These are phyloP conservation scores for Ophidiomyces ophidiicola DNA, from an alignment of 2,329 filamentous ascomycete genomes.

Conservation along the genomic window DNA sequence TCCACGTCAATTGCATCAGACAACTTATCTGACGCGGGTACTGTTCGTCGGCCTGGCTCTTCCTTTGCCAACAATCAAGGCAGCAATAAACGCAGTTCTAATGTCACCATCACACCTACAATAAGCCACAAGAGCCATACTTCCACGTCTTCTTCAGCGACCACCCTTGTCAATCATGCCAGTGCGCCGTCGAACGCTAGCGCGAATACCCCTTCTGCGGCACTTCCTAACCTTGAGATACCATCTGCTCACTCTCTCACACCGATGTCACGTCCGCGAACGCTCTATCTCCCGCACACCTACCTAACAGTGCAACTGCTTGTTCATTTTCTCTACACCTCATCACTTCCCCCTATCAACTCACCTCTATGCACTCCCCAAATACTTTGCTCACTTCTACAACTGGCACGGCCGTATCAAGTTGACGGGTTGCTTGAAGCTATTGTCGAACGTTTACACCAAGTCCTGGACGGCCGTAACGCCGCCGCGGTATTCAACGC, in stretches of 20 bases:
- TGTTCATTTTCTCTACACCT: constrained; percentile 88
- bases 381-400: constrained; percentile 86
- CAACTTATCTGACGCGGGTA: constrained; percentile 58
- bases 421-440: constrained; percentile 87
- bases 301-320: constrained; percentile 79
- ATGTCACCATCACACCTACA: constrained; percentile 66
- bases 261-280: constrained; percentile 59
- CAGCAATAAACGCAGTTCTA: constrained; percentile 61
- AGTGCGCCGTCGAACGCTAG: constrained; percentile 20
- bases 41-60: constrained; percentile 49
- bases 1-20: constrained; percentile 58
- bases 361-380: constrained; percentile 82
- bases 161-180: constrained; percentile 29
- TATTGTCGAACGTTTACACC: constrained; percentile 79
- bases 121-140: constrained; percentile 30
- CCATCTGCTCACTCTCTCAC: constrained; percentile 43
- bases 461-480: constrained; percentile 80
- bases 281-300: constrained; percentile 87
- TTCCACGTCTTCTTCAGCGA: constrained; percentile 33
- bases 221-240: constrained; percentile 35
- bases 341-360: constrained; percentile 62
- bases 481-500: constrained; percentile 97
- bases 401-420: constrained; percentile 84
- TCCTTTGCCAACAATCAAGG: constrained; percentile 29
- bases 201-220: constrained; percentile 1